A percentile compares a stretch with the other conserved stretches of the same genome.
These are phyloP conservation scores for Arbutus unedo DNA, from an alignment of 148 eudicot genomes.

Conservation along the genomic window DNA sequence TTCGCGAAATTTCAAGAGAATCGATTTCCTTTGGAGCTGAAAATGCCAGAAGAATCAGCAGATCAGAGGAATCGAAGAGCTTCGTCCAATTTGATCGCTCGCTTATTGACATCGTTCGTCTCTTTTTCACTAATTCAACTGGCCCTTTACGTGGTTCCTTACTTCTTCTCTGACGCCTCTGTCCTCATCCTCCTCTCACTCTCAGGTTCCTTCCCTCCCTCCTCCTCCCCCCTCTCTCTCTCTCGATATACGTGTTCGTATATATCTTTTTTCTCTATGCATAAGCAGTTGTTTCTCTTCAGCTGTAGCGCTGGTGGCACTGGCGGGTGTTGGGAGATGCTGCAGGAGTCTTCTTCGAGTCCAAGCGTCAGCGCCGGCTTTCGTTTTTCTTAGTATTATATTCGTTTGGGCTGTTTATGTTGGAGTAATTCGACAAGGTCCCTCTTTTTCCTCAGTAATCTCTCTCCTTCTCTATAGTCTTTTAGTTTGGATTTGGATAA, in stretches of 20 bases:
- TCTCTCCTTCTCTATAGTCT: background rate
- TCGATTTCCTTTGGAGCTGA: background rate
- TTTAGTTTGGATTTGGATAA: background rate
- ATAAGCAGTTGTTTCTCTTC: conserved; percentile 15
- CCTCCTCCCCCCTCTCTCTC: background rate
- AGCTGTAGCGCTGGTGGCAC: conserved; percentile 34
- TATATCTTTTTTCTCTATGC: background rate
- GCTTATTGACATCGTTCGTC: conserved; percentile 31
- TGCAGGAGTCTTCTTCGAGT: conserved; percentile 38
- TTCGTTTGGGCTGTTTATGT: conserved; percentile 54
- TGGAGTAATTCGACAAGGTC: conserved; percentile 51
- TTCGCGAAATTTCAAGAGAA: background rate
- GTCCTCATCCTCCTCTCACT: conserved; percentile 30
- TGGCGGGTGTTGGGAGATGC: conserved; percentile 32
- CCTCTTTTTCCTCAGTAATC: background rate
- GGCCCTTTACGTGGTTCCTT: conserved; percentile 18
- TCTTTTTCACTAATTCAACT: conserved; percentile 27
- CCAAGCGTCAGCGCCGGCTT: conserved; percentile 72
- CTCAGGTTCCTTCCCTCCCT: conserved; percentile 39
- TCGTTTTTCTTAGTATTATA: conserved; percentile 51
- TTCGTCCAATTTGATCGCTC: conserved; percentile 19
- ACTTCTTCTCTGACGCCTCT: conserved; percentile 20
- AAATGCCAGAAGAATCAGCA: conserved; percentile 9
- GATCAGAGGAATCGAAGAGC: conserved; percentile 14
- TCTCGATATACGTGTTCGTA: background rate